Evolutionary conservation across 2,329 filamentous ascomycete genomes (phyloP).

Genomic region (Fonsecaea multimorphosa): DNA sequence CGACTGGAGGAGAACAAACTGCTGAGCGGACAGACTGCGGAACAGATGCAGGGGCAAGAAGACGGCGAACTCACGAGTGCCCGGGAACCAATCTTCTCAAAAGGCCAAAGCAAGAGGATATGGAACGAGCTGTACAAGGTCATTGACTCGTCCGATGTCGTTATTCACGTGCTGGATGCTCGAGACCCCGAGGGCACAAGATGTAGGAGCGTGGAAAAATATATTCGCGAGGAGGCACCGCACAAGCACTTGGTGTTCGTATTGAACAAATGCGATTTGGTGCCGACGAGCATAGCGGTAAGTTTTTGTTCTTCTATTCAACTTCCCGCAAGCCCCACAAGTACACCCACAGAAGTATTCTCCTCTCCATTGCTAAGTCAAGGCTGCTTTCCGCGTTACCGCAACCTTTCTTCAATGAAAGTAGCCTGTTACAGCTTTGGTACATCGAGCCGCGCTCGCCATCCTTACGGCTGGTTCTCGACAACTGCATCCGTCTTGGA

Average conservation of each 20-base stretch:
- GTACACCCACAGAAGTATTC: slow-evolving; percentile 19
- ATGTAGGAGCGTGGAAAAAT: slow-evolving; percentile 90
- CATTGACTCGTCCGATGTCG: slow-evolving; percentile 92
- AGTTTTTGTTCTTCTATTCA: slow-evolving; percentile 57
- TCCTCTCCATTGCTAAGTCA: slow-evolving; percentile 79
- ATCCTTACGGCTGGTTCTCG: slow-evolving; percentile 39
- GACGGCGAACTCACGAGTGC: slow-evolving; percentile 64
- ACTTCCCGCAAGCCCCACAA: not conserved
- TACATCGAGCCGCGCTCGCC: slow-evolving; percentile 82
- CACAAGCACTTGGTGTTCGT: slow-evolving; percentile 95
- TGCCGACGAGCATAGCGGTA: slow-evolving; percentile 93
- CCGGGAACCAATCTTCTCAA: slow-evolving; percentile 87
- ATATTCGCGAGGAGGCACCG: slow-evolving; percentile 87
- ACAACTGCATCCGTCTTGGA: slow-evolving; percentile 81
- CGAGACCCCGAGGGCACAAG: slow-evolving; percentile 88
- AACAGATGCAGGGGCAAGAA: slow-evolving; percentile 56
- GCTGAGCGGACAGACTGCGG: slow-evolving; percentile 67
- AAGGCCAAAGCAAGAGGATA: slow-evolving; percentile 93
- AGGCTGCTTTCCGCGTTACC: slow-evolving; percentile 71
- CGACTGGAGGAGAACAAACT: slow-evolving; percentile 78
- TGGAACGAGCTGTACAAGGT: slow-evolving; percentile 98
- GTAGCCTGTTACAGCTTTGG: slow-evolving; percentile 99
- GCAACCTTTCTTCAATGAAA: slow-evolving; percentile 70
- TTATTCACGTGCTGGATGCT: slow-evolving; percentile 91
- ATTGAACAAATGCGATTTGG: slow-evolving; percentile 88